Evolutionary conservation across 768 basidiomycete genomes (phyloP).

Genomic region (Amanita inopinata): DNA sequence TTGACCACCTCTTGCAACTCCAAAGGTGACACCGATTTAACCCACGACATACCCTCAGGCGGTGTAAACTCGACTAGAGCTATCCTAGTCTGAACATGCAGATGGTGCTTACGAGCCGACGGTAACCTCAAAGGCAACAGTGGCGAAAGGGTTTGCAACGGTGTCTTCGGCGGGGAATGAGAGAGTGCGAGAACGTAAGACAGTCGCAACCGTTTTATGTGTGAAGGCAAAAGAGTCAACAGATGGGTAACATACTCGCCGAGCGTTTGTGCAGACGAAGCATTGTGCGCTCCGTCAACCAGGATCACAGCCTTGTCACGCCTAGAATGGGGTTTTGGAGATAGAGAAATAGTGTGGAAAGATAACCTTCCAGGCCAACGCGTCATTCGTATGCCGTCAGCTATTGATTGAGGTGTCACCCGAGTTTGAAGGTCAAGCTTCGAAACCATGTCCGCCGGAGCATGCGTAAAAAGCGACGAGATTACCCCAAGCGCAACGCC

Average conservation of each 20-base stretch:
- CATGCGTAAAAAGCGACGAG: slow-evolving; percentile 39
- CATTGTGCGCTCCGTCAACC: slow-evolving; percentile 92
- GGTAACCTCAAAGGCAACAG: slow-evolving; percentile 39
- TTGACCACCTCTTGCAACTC: slow-evolving; percentile 39
- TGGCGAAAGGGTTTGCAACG: slow-evolving; percentile 58
- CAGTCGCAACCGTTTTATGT: slow-evolving; percentile 25
- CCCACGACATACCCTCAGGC: slow-evolving; percentile 95
- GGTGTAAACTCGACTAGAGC: slow-evolving; percentile 58
- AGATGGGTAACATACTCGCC: slow-evolving; percentile 49
- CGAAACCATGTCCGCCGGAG: slow-evolving; percentile 11
- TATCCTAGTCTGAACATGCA: slow-evolving; percentile 30
- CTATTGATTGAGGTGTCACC: slow-evolving; percentile 42
- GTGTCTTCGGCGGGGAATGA: slow-evolving; percentile 78
- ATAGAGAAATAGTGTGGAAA: slow-evolving; percentile 37
- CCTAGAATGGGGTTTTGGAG: slow-evolving; percentile 9
- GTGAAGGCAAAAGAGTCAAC: slow-evolving; percentile 12
- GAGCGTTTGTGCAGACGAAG: slow-evolving; percentile 62
- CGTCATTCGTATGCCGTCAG: slow-evolving; percentile 46
- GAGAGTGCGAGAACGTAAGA: slow-evolving; percentile 80
- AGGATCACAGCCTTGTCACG: slow-evolving; percentile 36
- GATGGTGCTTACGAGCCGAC: slow-evolving; percentile 11
- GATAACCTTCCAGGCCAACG: slow-evolving; percentile 82
- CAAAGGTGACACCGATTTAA: slow-evolving; percentile 46
- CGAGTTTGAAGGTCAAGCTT: slow-evolving; percentile 16
- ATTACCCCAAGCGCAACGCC: slow-evolving; percentile 56